A percentile compares a stretch with the other conserved stretches of the same genome.
phyloP scores from a whole-genome alignment of 768 basidiomycete genomes.

The Leccinum ochraceum region DNA sequence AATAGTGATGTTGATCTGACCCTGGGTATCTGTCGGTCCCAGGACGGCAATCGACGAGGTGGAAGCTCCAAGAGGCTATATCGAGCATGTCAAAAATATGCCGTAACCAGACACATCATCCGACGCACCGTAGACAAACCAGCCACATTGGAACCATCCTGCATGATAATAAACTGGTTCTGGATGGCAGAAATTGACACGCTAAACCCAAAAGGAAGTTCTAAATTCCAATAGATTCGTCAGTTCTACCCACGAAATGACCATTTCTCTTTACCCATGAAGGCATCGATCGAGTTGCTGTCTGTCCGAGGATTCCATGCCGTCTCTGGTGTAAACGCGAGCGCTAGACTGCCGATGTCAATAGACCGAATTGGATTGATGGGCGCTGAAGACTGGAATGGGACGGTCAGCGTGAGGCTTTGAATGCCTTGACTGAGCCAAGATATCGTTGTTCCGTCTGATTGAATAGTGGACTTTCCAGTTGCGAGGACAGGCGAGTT shows the following conservation, averaged over 20 bases:
- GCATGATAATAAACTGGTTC: constrained; percentile 64
- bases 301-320: constrained; percentile 61
- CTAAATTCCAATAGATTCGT: constrained; percentile 34
- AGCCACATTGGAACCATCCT: constrained; percentile 52
- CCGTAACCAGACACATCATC: background rate
- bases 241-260: constrained; percentile 1
- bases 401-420: constrained; percentile 59
- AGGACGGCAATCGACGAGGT: constrained; percentile 57
- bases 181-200: constrained; percentile 58
- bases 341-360: constrained; percentile 56
- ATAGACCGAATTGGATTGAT: constrained; percentile 70
- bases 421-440: constrained; percentile 68
- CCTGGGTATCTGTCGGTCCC: constrained; percentile 55
- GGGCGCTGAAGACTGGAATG: constrained; percentile 50
- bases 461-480: constrained; percentile 58
- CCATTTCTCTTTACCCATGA: constrained; percentile 43
- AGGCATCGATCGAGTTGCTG: constrained; percentile 60
- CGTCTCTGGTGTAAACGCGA: constrained; percentile 51
- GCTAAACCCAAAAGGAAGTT: constrained; percentile 71
- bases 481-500: constrained; percentile 57
- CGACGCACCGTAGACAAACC: constrained; percentile 55
- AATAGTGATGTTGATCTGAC: constrained; percentile 66
- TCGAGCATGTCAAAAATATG: constrained; percentile 3
- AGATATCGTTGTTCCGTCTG: constrained; percentile 55
- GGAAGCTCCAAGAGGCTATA: constrained; percentile 62